These are phyloP conservation scores for Eucalyptus marginata DNA, from an alignment of 345 rosid species.

Conservation along the genomic window DNA sequence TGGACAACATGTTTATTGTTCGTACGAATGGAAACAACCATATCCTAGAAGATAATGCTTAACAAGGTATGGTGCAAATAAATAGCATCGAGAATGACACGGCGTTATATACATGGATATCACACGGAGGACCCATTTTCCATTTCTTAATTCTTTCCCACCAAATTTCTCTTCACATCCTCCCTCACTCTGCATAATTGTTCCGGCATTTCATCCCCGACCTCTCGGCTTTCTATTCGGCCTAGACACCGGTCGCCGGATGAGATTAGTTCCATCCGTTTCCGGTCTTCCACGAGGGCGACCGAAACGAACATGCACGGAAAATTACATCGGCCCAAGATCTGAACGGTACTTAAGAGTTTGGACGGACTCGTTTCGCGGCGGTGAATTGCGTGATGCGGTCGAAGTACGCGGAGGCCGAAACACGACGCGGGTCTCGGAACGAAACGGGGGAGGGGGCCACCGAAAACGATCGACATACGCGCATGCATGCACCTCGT, in stretches of 20 bases:
- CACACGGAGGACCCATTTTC: not conserved
- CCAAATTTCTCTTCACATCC: not conserved
- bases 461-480: not conserved
- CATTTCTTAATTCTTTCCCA: not conserved
- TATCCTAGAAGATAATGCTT: not conserved
- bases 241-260: not conserved
- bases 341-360: not conserved
- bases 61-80: fast-evolving
- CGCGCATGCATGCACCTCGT: not conserved
- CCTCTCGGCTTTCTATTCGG: not conserved
- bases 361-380: not conserved
- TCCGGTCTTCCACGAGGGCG: not conserved
- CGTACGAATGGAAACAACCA: not conserved
- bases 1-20: not conserved
- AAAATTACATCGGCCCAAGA: not conserved
- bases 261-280: not conserved
- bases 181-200: not conserved
- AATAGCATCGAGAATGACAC: not conserved
- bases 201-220: not conserved
- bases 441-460: not conserved
- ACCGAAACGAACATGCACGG: not conserved
- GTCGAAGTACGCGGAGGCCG: not conserved
- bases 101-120: not conserved
- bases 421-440: not conserved
- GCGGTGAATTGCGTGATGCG: not conserved